These are phyloP conservation scores for Fusarium scirpi DNA, from an alignment of 2,329 filamentous ascomycete species.

Conservation along the genomic window DNA sequence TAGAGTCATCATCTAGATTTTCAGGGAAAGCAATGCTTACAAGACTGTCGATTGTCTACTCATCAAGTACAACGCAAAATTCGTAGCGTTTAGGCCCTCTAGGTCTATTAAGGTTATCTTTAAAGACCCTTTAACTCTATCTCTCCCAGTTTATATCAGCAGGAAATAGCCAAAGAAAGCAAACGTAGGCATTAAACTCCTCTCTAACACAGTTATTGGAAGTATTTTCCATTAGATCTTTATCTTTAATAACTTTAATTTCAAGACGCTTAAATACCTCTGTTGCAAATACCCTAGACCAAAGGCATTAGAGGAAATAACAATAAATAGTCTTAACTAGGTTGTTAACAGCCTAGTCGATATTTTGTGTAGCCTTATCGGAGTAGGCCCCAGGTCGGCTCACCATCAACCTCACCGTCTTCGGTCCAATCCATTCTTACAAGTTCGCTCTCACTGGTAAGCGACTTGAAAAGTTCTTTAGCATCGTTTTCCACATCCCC, in stretches of 20 bases:
- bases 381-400: conserved; percentile 28
- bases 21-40: neutral
- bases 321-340: conserved; percentile 10
- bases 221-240: conserved; percentile 9
- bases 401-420: neutral
- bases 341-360: conserved; percentile 7
- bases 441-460: neutral
- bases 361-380: conserved; percentile 4
- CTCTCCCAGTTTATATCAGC: neutral
- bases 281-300: neutral
- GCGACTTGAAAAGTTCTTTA: neutral
- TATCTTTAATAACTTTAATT: conserved; percentile 18
- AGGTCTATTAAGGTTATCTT: conserved; percentile 15
- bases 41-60: neutral
- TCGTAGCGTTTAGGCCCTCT: neutral
- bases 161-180: conserved; percentile 2
- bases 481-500: neutral
- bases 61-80: conserved; percentile 13
- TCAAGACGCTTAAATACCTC: conserved; percentile 10
- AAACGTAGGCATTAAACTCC: conserved; percentile 26
- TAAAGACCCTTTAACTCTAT: neutral
- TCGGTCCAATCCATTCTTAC: neutral
- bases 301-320: neutral
- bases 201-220: conserved; percentile 30
- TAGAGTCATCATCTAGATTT: neutral